Evolutionary conservation across 805 yeast genomes (phyloP), one percentile per base, ranked within the genome.

Genomic region (Novakomyces olei): DNA sequence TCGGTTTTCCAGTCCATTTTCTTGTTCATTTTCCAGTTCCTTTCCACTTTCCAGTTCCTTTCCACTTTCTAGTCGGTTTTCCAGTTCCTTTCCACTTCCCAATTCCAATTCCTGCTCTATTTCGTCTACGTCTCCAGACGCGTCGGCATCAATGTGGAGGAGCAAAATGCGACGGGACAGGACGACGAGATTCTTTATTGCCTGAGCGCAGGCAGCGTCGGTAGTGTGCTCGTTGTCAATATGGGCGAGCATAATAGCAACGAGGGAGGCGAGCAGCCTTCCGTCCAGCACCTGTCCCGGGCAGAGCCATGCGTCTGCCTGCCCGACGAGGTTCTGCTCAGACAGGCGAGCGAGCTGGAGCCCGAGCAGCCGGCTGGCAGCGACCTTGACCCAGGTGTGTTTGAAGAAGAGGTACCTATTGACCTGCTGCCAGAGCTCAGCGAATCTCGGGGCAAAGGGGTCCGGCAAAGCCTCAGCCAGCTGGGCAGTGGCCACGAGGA

Each of bases 351-450:
- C 44, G 35, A 77, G 54, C 32, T 75, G 46, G 1, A 52, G 44
- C 1, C 73, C 71, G 26, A 71, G 48, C 22, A 79, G 54, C 34
- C 83, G 58, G 5, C 72, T 54, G 1, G 91, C 57, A 4, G 64
- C 54, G 37, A 75, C 58, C 43, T 95, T 67, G 5, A 83, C 75
- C 96, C 96, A 83, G 1, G 88, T 62, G 51, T 83, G 95, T 2
- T 95, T 95, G 48, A 67, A 83, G 33, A 83, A 55, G 34, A 81
- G 58, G 19, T 69, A 52, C 3, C 61, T 63, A 16, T 67, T 57
- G 2, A 75, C 51, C 12, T 51, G 47, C 2, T 48, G 41, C 81
- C 85, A 76, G 5, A 64, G 43, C 0, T 17, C 14, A 29, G 52
- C 58, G 42, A 55, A 59, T 2, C 41, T 44, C 1, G 32, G 25